Conservation (phyloP, 352 stramenopile species). For the Phytophthora brassicae region DNA sequence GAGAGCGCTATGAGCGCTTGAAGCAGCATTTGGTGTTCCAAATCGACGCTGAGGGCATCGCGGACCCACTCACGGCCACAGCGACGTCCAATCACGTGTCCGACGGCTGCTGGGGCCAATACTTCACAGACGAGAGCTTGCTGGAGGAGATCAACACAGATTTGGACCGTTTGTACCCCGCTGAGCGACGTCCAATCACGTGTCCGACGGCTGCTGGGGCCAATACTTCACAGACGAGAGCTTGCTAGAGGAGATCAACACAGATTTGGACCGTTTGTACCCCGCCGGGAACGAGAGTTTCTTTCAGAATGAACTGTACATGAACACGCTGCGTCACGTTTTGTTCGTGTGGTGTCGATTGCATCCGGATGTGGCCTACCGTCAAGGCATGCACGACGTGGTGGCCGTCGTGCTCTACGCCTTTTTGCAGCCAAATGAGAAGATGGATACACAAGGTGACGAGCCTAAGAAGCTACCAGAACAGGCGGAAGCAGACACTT, state of each 20-base stretch:
- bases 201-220: slow-evolving; percentile 32
- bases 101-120: slow-evolving; percentile 51
- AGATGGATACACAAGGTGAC: not conserved
- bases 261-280: slow-evolving; percentile 74
- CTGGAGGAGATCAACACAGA: slow-evolving; percentile 85
- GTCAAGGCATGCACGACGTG: slow-evolving; percentile 86
- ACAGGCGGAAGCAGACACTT: slow-evolving; percentile 61
- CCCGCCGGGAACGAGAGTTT: slow-evolving; percentile 71
- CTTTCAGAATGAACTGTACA: slow-evolving; percentile 71
- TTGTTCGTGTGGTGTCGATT: slow-evolving; percentile 85
- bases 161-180: slow-evolving; percentile 70
- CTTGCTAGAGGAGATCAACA: slow-evolving; percentile 82
- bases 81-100: slow-evolving; percentile 4
- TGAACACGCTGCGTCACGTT: slow-evolving; percentile 68
- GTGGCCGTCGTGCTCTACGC: slow-evolving; percentile 77
- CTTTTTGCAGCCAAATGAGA: slow-evolving; percentile 31
- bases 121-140: slow-evolving; percentile 68
- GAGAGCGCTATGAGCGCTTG: slow-evolving; percentile 52
- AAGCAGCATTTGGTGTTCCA: slow-evolving; percentile 69
- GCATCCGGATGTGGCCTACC: slow-evolving; percentile 80
- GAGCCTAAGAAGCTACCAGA: slow-evolving; percentile 34
- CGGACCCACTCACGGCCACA: slow-evolving; percentile 51
- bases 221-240: slow-evolving; percentile 75
- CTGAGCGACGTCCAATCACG: slow-evolving; percentile 36
- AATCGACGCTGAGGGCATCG: slow-evolving; percentile 51